phyloP scores from a whole-genome alignment of 345 rosid genomes.

The Pistacia atlantica region DNA sequence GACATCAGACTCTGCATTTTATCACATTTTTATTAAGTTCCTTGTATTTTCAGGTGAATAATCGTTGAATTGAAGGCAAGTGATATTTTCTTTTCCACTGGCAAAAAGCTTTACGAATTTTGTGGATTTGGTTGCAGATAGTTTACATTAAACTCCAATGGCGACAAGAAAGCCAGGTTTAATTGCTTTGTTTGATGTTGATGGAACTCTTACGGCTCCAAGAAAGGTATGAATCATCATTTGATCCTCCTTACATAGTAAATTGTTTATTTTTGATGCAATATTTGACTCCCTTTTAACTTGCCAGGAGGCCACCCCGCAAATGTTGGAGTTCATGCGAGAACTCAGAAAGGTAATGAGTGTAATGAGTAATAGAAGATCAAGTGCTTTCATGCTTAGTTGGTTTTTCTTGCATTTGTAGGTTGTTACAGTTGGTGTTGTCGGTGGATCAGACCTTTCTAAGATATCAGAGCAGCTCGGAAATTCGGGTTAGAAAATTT shows the following conservation, averaged over 20 bases:
- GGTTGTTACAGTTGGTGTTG: slow-evolving; percentile 90
- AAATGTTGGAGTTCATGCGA: slow-evolving; percentile 65
- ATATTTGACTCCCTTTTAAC: background rate
- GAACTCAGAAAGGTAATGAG: slow-evolving; percentile 67
- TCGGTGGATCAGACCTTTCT: slow-evolving; percentile 91
- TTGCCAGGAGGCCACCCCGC: slow-evolving; percentile 49
- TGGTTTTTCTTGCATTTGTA: slow-evolving; percentile 28
- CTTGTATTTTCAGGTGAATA: slow-evolving; percentile 4
- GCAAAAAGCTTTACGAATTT: background rate
- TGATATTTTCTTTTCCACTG: too few species aligned
- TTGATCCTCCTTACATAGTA: background rate
- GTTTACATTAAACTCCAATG: slow-evolving; percentile 21
- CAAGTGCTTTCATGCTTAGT: slow-evolving; percentile 20
- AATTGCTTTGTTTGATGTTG: slow-evolving; percentile 94
- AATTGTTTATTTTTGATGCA: background rate
- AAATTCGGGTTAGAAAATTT: slow-evolving; percentile 54
- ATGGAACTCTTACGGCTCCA: slow-evolving; percentile 97
- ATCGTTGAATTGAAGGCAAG: background rate
- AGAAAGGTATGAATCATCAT: slow-evolving; percentile 54
- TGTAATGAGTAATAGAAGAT: background rate
- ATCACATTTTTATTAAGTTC: background rate
- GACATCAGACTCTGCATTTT: background rate
- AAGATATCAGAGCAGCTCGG: slow-evolving; percentile 98
- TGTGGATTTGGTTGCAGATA: background rate
- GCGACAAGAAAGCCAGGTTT: slow-evolving; percentile 63